Percentiles rank a stretch among this genome's conserved stretches.
Conservation (phyloP, 1,284 basidiomycete genomes). For the Ceratobasidium sp. region DNA sequence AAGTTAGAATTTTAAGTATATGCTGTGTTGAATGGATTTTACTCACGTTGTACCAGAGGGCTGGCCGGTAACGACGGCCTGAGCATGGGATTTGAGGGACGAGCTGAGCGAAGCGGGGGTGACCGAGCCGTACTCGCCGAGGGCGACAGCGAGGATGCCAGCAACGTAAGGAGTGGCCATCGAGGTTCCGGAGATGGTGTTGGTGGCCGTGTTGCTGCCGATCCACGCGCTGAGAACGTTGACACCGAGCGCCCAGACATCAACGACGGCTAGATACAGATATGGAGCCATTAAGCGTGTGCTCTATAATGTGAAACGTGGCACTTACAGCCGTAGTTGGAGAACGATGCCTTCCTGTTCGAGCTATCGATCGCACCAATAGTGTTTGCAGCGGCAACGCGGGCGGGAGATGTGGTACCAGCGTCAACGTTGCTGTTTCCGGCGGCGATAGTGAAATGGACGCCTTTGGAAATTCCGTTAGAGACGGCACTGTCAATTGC, state of each 20-base stretch:
- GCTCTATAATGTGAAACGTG: too few species aligned
- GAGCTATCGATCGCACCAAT: constrained; percentile 86
- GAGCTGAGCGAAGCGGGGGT: constrained; percentile 38
- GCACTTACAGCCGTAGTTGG: constrained; percentile 78
- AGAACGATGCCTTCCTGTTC: constrained; percentile 92
- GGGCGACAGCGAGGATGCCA: constrained; percentile 28
- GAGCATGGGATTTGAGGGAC: constrained; percentile 41
- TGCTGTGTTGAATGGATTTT: not conserved
- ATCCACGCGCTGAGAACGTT: constrained; percentile 87
- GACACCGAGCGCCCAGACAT: constrained; percentile 64
- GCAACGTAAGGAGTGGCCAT: constrained; percentile 64
- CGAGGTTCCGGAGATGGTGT: constrained; percentile 81
- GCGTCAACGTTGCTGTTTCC: constrained; percentile 76
- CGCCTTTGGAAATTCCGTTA: constrained; percentile 80
- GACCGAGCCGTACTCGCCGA: constrained; percentile 44
- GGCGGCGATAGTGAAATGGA: constrained; percentile 97
- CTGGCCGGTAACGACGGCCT: constrained; percentile 37
- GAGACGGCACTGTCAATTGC: constrained; percentile 50
- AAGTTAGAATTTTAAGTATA: not conserved
- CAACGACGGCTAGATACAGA: constrained; percentile 48
- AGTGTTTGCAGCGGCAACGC: constrained; percentile 85
- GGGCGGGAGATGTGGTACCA: constrained; percentile 57
- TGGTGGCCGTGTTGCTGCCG: constrained; percentile 68
- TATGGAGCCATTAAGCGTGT: not conserved
- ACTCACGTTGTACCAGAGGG: constrained; percentile 43